These are phyloP conservation scores for Tulasnella sp. DNA, from an alignment of 768 basidiomycete species.

Conservation along the genomic window DNA sequence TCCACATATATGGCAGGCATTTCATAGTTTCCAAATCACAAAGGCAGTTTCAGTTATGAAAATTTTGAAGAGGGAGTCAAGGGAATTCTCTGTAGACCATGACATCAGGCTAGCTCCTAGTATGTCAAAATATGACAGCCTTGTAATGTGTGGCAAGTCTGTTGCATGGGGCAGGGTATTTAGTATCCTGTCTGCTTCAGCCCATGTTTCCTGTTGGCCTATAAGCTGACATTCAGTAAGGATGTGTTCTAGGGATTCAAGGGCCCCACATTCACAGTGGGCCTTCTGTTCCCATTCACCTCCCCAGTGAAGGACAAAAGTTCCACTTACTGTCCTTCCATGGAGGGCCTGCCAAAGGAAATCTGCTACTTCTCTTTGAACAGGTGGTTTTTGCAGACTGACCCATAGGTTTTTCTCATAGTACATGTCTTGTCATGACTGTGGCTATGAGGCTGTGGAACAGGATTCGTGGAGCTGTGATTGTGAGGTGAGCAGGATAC, in stretches of 20 bases:
- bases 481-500: too few relatives aligned
- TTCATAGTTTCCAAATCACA: too few relatives aligned
- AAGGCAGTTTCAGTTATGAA: too few relatives aligned
- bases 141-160: too few relatives aligned
- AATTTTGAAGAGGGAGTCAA: too few relatives aligned
- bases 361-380: constrained; percentile 6
- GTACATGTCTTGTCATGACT: too few relatives aligned
- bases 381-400: background rate
- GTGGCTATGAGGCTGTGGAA: too few relatives aligned
- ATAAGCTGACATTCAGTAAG: background rate
- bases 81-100: too few relatives aligned
- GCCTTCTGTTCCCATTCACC: constrained; percentile 9
- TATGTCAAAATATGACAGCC: too few relatives aligned
- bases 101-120: too few relatives aligned
- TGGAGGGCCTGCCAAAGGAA: constrained; percentile 7
- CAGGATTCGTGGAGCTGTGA: too few relatives aligned
- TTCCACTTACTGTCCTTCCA: background rate
- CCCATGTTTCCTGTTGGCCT: background rate
- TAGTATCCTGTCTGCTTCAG: background rate
- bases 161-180: background rate
- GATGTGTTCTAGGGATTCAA: constrained; percentile 9
- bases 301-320: constrained; percentile 2
- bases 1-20: too few relatives aligned
- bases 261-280: background rate
- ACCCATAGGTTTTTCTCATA: background rate